Conservation (phyloP, 345 rosid species). For the Euphorbia peplus region DNA sequence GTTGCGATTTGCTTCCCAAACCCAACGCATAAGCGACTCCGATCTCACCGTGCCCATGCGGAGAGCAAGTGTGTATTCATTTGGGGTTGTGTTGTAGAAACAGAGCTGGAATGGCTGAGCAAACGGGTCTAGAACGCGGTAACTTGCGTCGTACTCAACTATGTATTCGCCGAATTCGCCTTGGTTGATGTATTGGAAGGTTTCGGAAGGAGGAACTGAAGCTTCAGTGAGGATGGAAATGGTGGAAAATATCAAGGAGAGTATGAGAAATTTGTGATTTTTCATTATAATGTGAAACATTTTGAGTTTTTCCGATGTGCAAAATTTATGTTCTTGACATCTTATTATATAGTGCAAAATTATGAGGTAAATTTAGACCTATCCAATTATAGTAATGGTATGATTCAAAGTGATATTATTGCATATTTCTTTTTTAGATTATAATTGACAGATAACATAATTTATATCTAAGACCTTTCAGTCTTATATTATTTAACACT, state of each 20-base stretch:
- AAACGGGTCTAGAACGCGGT: constrained; percentile 17
- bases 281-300: no score
- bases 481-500: no score
- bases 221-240: constrained; percentile 11
- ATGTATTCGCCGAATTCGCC: constrained; percentile 26
- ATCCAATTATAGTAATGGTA: no score
- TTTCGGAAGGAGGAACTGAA: constrained; percentile 25
- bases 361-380: no score
- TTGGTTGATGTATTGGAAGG: constrained; percentile 23
- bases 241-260: not conserved
- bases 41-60: constrained; percentile 20
- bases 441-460: no score
- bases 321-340: no score
- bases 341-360: no score
- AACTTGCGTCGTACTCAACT: constrained; percentile 27
- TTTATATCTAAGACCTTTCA: no score
- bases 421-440: no score
- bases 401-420: no score
- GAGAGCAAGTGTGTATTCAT: constrained; percentile 11
- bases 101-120: constrained; percentile 28
- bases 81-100: constrained; percentile 12
- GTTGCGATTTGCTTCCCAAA: constrained; percentile 70
- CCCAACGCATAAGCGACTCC: constrained; percentile 23
- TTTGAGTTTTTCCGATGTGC: no score
- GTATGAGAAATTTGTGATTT: not conserved